Evolutionary conservation across 257 asterid species (phyloP).

Genomic region (Rubia yunnanensis): DNA sequence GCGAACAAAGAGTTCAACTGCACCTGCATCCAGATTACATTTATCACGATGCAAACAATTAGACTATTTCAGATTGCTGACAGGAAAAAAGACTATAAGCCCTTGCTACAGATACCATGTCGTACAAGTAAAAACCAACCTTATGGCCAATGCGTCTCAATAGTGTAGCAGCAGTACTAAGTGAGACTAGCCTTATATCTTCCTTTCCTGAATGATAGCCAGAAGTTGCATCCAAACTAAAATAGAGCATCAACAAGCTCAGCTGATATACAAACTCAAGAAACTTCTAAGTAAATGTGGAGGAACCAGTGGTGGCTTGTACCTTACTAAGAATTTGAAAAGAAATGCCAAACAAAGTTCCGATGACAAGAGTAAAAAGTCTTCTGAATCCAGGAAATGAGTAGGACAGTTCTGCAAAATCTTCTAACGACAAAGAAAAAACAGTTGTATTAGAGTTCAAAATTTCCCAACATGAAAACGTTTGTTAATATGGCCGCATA

Average conservation of each 20-base stretch:
- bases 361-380: constrained; percentile 47
- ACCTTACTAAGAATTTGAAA: constrained; percentile 60
- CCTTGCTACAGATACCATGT: not conserved
- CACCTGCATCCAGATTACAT: constrained; percentile 46
- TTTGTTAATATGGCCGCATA: not conserved
- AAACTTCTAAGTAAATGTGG: not conserved
- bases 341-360: constrained; percentile 74
- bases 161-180: constrained; percentile 45
- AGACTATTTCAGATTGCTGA: not conserved
- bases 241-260: constrained; percentile 13
- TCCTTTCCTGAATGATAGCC: constrained; percentile 46
- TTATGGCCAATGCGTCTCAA: constrained; percentile 46
- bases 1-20: constrained; percentile 55
- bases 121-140: constrained; percentile 33
- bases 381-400: constrained; percentile 58
- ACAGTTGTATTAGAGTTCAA: not conserved
- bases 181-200: constrained; percentile 28
- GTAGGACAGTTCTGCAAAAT: constrained; percentile 76
- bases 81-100: not conserved
- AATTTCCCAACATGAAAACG: not conserved
- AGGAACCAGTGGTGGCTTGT: constrained; percentile 4
- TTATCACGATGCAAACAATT: constrained; percentile 14
- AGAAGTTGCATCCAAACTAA: constrained; percentile 42
- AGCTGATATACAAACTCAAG: constrained; percentile 1
- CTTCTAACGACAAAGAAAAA: constrained; percentile 35